phyloP scores from a whole-genome alignment of 352 stramenopile species.

The Hyaloperonospora brassicae region DNA sequence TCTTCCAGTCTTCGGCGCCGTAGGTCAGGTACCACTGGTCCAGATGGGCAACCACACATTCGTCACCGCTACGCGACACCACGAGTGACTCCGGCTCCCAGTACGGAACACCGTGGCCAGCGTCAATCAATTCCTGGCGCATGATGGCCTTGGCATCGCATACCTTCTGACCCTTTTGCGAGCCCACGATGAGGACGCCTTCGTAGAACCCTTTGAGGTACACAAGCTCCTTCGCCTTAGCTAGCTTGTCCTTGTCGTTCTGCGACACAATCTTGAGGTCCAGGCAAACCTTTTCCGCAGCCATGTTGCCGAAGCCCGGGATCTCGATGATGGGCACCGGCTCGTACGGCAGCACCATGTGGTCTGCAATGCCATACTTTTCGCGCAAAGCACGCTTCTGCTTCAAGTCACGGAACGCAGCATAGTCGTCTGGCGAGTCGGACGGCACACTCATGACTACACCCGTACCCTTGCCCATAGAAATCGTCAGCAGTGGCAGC shows the following conservation, averaged over 20 bases:
- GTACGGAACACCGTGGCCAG: slow-evolving; percentile 93
- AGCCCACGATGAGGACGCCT: slow-evolving; percentile 96
- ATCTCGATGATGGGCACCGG: slow-evolving; percentile 99
- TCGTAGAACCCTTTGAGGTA: slow-evolving; percentile 99
- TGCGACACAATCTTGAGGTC: slow-evolving; percentile 97
- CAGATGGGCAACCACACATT: slow-evolving; percentile 98
- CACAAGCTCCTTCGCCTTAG: slow-evolving; percentile 95
- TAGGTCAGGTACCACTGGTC: slow-evolving; percentile 99
- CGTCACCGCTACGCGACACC: slow-evolving; percentile 94
- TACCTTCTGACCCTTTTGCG: slow-evolving; percentile 93
- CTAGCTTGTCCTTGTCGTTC: slow-evolving; percentile 99
- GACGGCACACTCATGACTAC: slow-evolving; percentile 98
- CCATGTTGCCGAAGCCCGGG: slow-evolving; percentile 94
- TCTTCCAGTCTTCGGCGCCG: slow-evolving; percentile 96
- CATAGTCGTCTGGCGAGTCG: slow-evolving; percentile 98
- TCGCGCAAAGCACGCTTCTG: slow-evolving; percentile 96
- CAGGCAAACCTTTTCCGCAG: slow-evolving; percentile 93
- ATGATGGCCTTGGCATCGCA: slow-evolving; percentile 97
- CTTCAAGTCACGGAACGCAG: slow-evolving; percentile 97
- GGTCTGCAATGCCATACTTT: slow-evolving; percentile 97
- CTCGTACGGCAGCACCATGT: slow-evolving; percentile 97
- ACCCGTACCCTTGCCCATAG: slow-evolving; percentile 98
- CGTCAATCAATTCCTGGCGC: slow-evolving; percentile 94
- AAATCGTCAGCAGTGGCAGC: slow-evolving; percentile 98
- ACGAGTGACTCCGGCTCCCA: slow-evolving; percentile 98